A percentile compares a stretch with the other conserved stretches of the same genome.
Evolutionary conservation across 306 rosid genomes (phyloP).

Genomic region (Psophocarpus tetragonolobus): DNA sequence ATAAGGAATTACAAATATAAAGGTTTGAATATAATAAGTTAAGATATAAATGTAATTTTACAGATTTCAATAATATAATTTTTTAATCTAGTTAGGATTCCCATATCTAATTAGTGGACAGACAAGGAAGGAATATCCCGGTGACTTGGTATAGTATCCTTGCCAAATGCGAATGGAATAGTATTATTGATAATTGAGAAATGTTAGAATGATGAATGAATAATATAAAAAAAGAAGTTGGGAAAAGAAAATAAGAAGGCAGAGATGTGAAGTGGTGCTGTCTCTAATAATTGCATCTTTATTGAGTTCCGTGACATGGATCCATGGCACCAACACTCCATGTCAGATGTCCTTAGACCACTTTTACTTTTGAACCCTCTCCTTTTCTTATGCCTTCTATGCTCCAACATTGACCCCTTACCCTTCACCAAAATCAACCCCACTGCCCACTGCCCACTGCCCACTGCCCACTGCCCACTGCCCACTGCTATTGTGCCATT

Average conservation of each 20-base stretch:
- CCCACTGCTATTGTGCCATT: too few species aligned
- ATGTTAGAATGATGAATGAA: neutral
- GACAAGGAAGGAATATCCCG: slow-evolving; percentile 1
- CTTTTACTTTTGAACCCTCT: slow-evolving; percentile 24
- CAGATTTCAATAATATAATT: too few species aligned
- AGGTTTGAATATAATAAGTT: too few species aligned
- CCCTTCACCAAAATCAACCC: slow-evolving; percentile 25
- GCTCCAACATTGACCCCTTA: slow-evolving; percentile 32
- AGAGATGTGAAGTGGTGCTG: slow-evolving; percentile 21
- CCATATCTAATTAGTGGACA: neutral
- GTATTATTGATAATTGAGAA: neutral
- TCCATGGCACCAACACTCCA: slow-evolving; percentile 31
- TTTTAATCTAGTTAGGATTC: too few species aligned
- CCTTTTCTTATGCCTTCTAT: neutral
- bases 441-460: too few species aligned
- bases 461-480: too few species aligned
- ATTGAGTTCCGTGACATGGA: slow-evolving; percentile 65
- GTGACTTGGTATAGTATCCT: neutral
- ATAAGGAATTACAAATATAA: too few species aligned
- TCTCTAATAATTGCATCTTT: slow-evolving; percentile 62
- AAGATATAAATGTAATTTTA: too few species aligned
- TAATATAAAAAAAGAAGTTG: neutral
- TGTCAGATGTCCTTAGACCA: slow-evolving; percentile 40
- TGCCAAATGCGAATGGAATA: too few species aligned
- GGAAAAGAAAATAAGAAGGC: neutral